Conservation (phyloP, 169 alveolate species). For the Plasmodium gallinaceum region DNA sequence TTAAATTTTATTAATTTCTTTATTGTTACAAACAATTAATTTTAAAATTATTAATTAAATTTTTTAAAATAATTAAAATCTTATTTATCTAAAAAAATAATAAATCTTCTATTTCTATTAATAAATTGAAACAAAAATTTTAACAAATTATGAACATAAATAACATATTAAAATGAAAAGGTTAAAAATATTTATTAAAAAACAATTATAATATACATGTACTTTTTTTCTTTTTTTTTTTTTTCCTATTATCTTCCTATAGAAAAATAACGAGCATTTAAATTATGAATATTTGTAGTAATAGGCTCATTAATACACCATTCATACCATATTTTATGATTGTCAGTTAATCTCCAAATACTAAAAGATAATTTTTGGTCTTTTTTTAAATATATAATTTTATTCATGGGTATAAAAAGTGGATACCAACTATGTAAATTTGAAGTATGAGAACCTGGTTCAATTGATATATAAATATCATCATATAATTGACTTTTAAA, state of each 20-base stretch:
- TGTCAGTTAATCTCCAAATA: conserved; percentile 84
- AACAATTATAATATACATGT: too few relatives aligned
- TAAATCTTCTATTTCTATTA: too few relatives aligned
- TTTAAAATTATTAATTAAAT: too few relatives aligned
- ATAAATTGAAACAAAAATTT: too few relatives aligned
- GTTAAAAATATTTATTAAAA: too few relatives aligned
- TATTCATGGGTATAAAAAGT: conserved; percentile 81
- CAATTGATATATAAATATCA: conserved; percentile 80
- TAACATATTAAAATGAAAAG: too few relatives aligned
- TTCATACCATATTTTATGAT: conserved; percentile 85
- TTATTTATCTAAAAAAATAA: too few relatives aligned
- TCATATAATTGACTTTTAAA: conserved; percentile 80
- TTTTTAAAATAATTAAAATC: too few relatives aligned
- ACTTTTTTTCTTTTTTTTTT: too few relatives aligned
- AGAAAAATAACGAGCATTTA: conserved; percentile 53
- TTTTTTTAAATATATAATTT: conserved; percentile 77
- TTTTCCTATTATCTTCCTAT: conserved; percentile 38
- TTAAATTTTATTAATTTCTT: too few relatives aligned
- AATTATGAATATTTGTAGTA: conserved; percentile 54
- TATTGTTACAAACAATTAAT: too few relatives aligned
- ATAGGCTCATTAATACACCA: conserved; percentile 80
- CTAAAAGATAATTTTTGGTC: conserved; percentile 78
- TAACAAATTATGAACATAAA: too few relatives aligned
- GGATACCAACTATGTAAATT: conserved; percentile 86
- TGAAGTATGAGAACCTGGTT: conserved; percentile 78